phyloP scores from a whole-genome alignment of 2,329 filamentous ascomycete species.

The Trichophyton rubrum region DNA sequence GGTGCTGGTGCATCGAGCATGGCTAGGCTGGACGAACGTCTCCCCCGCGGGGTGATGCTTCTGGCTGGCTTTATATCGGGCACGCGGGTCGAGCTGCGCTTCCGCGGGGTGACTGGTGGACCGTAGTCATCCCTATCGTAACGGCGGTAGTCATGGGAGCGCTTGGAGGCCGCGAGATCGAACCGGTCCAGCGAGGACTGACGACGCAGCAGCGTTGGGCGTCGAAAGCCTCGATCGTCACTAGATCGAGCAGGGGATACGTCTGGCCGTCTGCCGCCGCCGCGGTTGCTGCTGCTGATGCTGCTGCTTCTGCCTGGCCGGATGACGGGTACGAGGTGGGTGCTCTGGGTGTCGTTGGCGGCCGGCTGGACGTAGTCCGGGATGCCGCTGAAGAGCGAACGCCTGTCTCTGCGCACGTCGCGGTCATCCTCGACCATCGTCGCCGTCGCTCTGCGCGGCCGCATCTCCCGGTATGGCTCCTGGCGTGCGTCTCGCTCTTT shows the following conservation, averaged over 20 bases:
- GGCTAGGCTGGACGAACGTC: constrained; percentile 11
- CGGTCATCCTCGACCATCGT: constrained; percentile 4
- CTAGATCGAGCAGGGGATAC: constrained; percentile 1
- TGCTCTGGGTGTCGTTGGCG: not conserved
- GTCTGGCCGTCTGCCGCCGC: not conserved
- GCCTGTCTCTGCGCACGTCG: constrained; percentile 12
- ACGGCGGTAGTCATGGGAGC: constrained; percentile 32
- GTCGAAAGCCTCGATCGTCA: not conserved
- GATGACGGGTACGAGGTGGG: constrained; percentile 17
- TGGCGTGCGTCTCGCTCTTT: constrained; percentile 33
- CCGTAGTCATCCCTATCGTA: constrained; percentile 25
- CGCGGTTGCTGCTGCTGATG: not conserved
- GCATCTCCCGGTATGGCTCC: constrained; percentile 13
- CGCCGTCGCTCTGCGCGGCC: not conserved
- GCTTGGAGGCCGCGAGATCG: constrained; percentile 56
- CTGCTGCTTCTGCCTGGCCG: constrained; percentile 29
- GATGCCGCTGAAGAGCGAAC: not conserved
- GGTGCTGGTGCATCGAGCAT: constrained; percentile 16
- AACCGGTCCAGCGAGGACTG: constrained; percentile 87
- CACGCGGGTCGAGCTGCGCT: constrained; percentile 32
- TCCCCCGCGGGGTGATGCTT: constrained; percentile 16
- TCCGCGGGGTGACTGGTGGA: constrained; percentile 36
- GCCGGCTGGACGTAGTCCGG: not conserved
- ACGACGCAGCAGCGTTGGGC: constrained; percentile 57
- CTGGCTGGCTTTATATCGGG: constrained; percentile 44